Percentiles rank a stretch among this genome's conserved stretches.
Conservation (phyloP, 2,329 filamentous ascomycete species). For the Trichoderma sp. region DNA sequence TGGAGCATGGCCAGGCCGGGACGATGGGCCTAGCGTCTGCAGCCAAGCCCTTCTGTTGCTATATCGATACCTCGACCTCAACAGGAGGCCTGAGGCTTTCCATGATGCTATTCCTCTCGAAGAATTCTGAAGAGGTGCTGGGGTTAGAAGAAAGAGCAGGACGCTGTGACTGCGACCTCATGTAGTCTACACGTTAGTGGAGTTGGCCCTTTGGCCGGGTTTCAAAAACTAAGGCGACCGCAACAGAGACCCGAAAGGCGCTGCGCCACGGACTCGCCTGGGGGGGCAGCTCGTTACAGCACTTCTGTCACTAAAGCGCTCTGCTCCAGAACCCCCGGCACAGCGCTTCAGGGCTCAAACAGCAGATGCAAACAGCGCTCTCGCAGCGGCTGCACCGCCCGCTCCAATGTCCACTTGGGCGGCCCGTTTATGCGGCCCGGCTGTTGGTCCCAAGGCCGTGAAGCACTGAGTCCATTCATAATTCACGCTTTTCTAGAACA, state of each 20-base stretch:
- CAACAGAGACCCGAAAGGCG: conserved; percentile 15
- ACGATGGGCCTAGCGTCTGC: neutral
- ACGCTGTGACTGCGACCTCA: neutral
- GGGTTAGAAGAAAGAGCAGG: neutral
- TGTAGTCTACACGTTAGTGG: conserved; percentile 11
- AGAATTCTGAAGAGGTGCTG: neutral
- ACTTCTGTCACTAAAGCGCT: neutral
- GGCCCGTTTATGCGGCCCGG: conserved; percentile 30
- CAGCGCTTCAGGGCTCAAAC: neutral
- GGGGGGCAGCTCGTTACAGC: conserved; percentile 11
- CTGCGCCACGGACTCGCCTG: conserved; percentile 19
- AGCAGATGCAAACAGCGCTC: conserved; percentile 10
- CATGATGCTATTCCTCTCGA: neutral
- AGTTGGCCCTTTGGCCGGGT: too few relatives aligned
- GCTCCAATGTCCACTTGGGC: conserved; percentile 18
- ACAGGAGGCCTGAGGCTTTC: conserved; percentile 2
- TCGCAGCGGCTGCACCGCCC: conserved; percentile 18
- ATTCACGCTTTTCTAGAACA: conserved; percentile 21
- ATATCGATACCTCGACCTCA: conserved; percentile 9
- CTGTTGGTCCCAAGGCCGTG: neutral
- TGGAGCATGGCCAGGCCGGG: conserved; percentile 21
- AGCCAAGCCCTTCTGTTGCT: neutral
- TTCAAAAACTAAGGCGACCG: conserved; percentile 25
- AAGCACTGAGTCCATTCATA: neutral
- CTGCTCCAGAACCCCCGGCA: conserved; percentile 5